Conservation (phyloP, 345 rosid genomes). For the Rhodamnia rubescens region DNA sequence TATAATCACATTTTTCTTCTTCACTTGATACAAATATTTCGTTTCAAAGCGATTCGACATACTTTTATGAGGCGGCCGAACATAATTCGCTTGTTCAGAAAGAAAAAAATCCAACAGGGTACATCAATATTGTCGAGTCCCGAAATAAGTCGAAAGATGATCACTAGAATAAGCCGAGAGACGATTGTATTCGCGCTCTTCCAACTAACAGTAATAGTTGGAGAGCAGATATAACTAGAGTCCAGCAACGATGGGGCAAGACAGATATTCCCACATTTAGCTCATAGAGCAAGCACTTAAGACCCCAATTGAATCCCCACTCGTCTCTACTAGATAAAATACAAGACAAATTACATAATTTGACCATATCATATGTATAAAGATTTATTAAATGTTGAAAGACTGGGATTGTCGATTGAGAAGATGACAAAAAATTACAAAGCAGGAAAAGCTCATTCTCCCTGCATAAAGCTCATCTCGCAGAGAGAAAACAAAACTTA, state of each 20-base stretch:
- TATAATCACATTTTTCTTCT: neutral
- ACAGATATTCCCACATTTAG: neutral
- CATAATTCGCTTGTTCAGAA: neutral
- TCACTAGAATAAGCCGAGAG: neutral
- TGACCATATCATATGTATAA: neutral
- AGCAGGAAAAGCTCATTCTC: slow-evolving; percentile 34
- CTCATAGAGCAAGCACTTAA: neutral
- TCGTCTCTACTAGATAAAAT: neutral
- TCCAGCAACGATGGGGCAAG: neutral
- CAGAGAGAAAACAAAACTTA: neutral
- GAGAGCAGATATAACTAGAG: neutral
- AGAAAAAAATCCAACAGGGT: neutral
- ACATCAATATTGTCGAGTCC: neutral
- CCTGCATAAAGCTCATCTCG: slow-evolving; percentile 17
- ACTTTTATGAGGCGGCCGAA: neutral
- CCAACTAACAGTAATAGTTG: neutral
- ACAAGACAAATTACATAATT: neutral
- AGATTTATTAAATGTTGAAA: neutral
- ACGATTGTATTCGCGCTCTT: no score
- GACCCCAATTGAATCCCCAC: neutral
- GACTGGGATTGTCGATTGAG: slow-evolving; percentile 6
- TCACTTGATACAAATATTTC: neutral
- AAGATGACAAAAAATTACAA: slow-evolving; percentile 9
- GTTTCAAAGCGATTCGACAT: neutral
- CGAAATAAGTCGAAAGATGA: neutral